phyloP scores from a whole-genome alignment of 176 grass and related monocot genomes.

The Avena atlantica region DNA sequence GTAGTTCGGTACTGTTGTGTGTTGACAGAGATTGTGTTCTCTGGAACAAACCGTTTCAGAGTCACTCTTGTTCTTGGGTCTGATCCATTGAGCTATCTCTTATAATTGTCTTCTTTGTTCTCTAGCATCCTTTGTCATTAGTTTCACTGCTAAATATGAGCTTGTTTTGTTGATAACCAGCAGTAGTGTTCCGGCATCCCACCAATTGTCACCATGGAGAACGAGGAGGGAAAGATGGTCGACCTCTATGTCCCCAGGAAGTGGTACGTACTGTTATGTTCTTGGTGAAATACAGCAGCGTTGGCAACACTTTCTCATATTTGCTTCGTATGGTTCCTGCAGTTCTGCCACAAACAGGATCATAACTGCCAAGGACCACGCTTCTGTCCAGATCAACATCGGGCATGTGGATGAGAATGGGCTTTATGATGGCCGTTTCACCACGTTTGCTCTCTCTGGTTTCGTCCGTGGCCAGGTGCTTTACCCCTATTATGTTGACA shows the following conservation, averaged over 20 bases:
- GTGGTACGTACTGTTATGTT: constrained; percentile 17
- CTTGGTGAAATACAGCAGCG: background rate
- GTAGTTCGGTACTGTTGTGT: background rate
- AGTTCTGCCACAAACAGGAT: constrained; percentile 75
- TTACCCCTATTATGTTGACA: background rate
- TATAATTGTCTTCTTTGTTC: background rate
- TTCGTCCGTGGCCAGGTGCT: constrained; percentile 71
- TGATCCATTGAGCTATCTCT: background rate
- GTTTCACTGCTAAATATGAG: background rate
- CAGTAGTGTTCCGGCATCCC: background rate
- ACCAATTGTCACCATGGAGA: constrained; percentile 55
- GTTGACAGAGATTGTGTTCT: background rate
- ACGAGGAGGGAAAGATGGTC: constrained; percentile 71
- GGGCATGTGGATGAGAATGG: constrained; percentile 78
- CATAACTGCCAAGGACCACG: constrained; percentile 70
- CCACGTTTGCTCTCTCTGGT: constrained; percentile 70
- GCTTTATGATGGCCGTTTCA: constrained; percentile 60
- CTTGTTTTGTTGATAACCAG: constrained; percentile 2
- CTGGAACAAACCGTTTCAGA: background rate
- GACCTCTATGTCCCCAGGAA: constrained; percentile 82
- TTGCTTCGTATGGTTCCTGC: constrained; percentile 34
- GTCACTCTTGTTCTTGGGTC: background rate
- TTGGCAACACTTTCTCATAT: constrained; percentile 11
- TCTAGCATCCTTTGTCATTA: background rate
- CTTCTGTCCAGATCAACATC: constrained; percentile 78